Conservation (phyloP, 768 basidiomycete species). For the Mrakia blollopis region DNA sequence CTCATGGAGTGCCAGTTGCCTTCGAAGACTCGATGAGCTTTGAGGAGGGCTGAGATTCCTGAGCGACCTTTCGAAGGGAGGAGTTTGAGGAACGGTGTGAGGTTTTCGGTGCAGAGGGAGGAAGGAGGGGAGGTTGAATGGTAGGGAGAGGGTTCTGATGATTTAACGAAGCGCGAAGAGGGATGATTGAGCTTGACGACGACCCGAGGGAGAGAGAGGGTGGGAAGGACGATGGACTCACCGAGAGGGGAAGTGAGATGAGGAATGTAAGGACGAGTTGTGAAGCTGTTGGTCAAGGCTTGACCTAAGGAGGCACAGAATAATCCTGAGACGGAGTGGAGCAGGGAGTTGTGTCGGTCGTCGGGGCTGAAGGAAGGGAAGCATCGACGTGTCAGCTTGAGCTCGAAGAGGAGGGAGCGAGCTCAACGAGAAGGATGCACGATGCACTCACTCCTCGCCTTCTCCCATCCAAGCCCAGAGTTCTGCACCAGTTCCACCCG, state of each 20-base stretch:
- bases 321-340: conserved; percentile 83
- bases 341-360: conserved; percentile 73
- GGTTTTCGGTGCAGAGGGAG: conserved; percentile 92
- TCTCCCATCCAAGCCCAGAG: conserved; percentile 90
- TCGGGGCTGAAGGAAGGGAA: conserved; percentile 54
- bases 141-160: conserved; percentile 5
- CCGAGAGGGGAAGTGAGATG: conserved; percentile 18
- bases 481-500: conserved; percentile 79
- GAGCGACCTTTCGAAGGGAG: conserved; percentile 86
- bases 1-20: conserved; percentile 88
- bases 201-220: neutral
- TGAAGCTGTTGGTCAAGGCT: conserved; percentile 56
- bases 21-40: conserved; percentile 79
- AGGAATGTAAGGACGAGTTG: conserved; percentile 29
- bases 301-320: conserved; percentile 85
- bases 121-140: conserved; percentile 52
- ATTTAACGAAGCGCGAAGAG: neutral
- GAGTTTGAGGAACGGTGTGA: conserved; percentile 92
- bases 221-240: conserved; percentile 2
- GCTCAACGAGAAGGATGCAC: too few relatives aligned
- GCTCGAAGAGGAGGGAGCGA: neutral
- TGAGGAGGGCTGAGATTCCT: conserved; percentile 74
- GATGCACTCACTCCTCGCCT: conserved; percentile 32
- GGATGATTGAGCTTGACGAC: neutral
- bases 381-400: neutral